Evolutionary conservation across 2,329 filamentous ascomycete genomes (phyloP).

Genomic region (Colletotrichum caudatum): DNA sequence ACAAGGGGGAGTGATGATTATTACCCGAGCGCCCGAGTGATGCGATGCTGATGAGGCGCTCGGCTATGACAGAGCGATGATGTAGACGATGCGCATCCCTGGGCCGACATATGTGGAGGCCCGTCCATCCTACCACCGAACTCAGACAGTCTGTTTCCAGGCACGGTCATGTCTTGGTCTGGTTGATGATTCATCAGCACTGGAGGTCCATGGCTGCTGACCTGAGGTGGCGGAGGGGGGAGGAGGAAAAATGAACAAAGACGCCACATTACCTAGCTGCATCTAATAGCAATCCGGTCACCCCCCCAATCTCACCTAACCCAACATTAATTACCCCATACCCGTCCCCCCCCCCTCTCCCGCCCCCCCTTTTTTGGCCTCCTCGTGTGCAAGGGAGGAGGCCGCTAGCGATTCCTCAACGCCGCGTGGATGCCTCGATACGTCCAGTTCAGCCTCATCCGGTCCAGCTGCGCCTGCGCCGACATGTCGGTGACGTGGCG

Average conservation of each 20-base stretch:
- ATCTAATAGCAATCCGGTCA: not conserved
- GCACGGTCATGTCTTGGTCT: not conserved
- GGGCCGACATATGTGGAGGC: slow-evolving; percentile 1
- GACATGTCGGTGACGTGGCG: slow-evolving; percentile 28
- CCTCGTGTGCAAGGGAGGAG: not conserved
- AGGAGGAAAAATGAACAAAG: no score
- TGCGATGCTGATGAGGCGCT: slow-evolving; percentile 7
- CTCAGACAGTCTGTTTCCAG: not conserved
- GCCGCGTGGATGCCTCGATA: slow-evolving; percentile 34
- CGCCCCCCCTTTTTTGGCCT: not conserved
- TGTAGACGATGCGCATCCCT: slow-evolving; percentile 7
- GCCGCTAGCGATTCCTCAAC: slow-evolving; percentile 13
- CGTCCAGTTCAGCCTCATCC: slow-evolving; percentile 37
- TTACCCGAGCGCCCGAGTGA: not conserved
- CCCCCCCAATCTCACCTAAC: not conserved
- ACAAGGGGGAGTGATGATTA: no score
- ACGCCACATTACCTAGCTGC: not conserved
- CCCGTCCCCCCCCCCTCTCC: no score
- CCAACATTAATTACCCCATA: no score
- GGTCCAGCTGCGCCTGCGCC: slow-evolving; percentile 33
- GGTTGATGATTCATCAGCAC: slow-evolving; percentile 2
- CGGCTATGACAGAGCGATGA: slow-evolving; percentile 27
- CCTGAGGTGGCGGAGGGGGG: not conserved
- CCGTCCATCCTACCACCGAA: not conserved
- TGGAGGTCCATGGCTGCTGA: not conserved